phyloP scores from a whole-genome alignment of 441 rosid genomes.

The Mallotus repandus region DNA sequence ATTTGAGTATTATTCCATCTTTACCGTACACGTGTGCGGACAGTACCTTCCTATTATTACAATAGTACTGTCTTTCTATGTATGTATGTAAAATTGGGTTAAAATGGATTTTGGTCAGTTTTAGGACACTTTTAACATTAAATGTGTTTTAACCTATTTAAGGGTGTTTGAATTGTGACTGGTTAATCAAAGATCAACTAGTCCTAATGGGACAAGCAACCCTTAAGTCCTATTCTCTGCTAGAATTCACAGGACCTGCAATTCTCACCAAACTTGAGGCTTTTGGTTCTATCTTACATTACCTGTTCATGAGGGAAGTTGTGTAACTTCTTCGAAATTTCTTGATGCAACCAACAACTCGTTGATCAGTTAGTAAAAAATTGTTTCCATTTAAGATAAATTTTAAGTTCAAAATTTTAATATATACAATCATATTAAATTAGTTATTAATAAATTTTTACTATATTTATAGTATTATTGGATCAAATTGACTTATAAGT shows the following conservation, averaged over 20 bases:
- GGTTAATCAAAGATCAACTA: not conserved
- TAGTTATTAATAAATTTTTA: no score
- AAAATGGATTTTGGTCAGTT: not conserved
- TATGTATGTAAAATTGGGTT: not conserved
- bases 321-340: conserved; percentile 20
- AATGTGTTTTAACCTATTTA: conserved; percentile 24
- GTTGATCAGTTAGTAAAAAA: no score
- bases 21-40: conserved; percentile 59
- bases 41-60: conserved; percentile 3
- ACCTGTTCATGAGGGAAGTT: conserved; percentile 34
- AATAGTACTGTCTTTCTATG: not conserved
- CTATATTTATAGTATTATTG: no score
- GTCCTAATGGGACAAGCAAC: not conserved
- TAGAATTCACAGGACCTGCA: not conserved
- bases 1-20: conserved; percentile 19
- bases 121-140: conserved; percentile 36
- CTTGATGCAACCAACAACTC: not conserved
- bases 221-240: not conserved
- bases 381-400: no score
- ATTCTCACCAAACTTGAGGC: conserved; percentile 14
- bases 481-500: no score
- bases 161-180: not conserved
- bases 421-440: no score
- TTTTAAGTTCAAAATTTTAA: no score
- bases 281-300: conserved; percentile 14